Conservation (phyloP, 2,329 filamentous ascomycete species). For the Trichoderma sp. region DNA sequence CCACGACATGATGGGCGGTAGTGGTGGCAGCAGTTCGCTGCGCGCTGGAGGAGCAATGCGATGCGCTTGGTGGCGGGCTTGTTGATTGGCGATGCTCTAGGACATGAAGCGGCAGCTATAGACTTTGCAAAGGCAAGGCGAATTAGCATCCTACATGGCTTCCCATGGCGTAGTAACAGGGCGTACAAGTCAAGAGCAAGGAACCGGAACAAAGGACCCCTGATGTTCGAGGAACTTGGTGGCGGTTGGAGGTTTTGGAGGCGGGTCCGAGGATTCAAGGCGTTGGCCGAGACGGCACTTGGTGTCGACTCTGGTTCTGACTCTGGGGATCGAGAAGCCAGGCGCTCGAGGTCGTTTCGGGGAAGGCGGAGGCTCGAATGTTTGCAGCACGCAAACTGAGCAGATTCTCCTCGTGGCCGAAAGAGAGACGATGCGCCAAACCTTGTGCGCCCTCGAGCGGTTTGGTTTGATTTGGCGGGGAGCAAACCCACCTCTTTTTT, state of each 20-base stretch:
- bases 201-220: background rate
- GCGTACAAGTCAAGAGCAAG: constrained; percentile 15
- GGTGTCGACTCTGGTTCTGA: background rate
- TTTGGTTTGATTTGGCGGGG: constrained; percentile 25
- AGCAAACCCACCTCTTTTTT: constrained; percentile 21
- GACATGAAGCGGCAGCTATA: constrained; percentile 12
- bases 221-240: background rate
- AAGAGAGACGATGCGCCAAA: constrained; percentile 23
- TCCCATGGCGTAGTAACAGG: background rate
- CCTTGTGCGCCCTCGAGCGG: constrained; percentile 25
- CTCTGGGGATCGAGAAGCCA: background rate
- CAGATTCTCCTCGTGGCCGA: constrained; percentile 9
- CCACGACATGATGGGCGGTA: constrained; percentile 73
- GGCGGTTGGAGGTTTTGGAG: background rate
- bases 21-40: constrained; percentile 26
- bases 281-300: background rate
- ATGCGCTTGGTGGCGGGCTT: constrained; percentile 3
- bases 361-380: background rate
- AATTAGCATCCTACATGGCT: constrained; percentile 5
- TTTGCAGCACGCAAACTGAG: constrained; percentile 14
- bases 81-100: constrained; percentile 1
- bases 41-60: constrained; percentile 24
- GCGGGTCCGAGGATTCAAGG: background rate
- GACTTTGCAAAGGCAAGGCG: background rate
- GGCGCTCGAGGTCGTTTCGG: background rate